A percentile compares a stretch with the other conserved stretches of the same genome.
Conservation (phyloP, 2,329 filamentous ascomycete genomes). For the Ascochyta pisi region DNA sequence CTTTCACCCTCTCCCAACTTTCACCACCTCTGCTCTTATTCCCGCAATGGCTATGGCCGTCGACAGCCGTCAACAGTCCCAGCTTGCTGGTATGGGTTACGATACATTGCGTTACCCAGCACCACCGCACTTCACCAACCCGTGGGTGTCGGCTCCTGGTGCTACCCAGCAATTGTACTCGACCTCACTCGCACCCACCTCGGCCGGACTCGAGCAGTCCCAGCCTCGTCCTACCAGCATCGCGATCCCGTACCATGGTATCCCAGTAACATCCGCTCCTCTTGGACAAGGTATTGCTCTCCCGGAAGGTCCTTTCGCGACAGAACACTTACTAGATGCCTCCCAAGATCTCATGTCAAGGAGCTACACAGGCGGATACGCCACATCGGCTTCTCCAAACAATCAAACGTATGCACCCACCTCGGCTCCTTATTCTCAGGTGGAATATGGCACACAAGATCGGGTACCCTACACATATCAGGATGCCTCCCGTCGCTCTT, state of each 20-base stretch:
- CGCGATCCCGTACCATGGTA: constrained; percentile 74
- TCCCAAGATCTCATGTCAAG: constrained; percentile 80
- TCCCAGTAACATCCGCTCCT: constrained; percentile 76
- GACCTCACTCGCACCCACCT: constrained; percentile 65
- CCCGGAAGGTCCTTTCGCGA: constrained; percentile 66
- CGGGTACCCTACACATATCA: constrained; percentile 63
- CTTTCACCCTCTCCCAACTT: constrained; percentile 10
- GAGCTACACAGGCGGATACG: constrained; percentile 71
- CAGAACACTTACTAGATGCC: constrained; percentile 72
- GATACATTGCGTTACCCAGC: constrained; percentile 76
- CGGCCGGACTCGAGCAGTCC: constrained; percentile 53
- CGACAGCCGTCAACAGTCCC: constrained; percentile 77
- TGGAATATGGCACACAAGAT: constrained; percentile 70
- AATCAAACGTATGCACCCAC: constrained; percentile 70
- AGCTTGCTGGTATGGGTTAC: constrained; percentile 76
- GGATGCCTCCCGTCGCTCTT: constrained; percentile 72
- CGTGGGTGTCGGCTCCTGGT: constrained; percentile 74
- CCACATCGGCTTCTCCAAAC: constrained; percentile 73
- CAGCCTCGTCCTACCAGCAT: constrained; percentile 66
- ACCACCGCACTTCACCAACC: constrained; percentile 83
- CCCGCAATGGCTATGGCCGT: constrained; percentile 88
- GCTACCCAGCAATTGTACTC: constrained; percentile 69
- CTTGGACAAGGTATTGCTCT: constrained; percentile 73
- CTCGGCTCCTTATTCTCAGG: constrained; percentile 74
- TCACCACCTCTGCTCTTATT: constrained; percentile 12